Evolutionary conservation across 768 basidiomycete species (phyloP).

Genomic region (Russula lepida): DNA sequence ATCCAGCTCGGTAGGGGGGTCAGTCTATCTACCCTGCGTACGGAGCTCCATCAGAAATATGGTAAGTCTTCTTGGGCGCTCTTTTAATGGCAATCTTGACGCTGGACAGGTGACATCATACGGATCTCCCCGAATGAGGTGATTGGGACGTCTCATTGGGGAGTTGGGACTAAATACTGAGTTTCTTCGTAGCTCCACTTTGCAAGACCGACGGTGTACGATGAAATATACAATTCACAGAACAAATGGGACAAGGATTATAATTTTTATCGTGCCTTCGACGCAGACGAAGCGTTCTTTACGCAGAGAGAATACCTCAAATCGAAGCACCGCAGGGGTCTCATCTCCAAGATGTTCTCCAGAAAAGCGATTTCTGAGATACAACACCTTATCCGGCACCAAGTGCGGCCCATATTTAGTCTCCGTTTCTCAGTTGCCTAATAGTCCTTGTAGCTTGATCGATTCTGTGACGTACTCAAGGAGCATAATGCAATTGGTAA

Average conservation of each 20-base stretch:
- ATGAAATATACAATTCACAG: constrained; percentile 12
- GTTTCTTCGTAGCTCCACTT: constrained; percentile 5
- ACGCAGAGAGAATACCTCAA: constrained; percentile 29
- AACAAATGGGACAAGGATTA: constrained; percentile 35
- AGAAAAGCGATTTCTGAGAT: constrained; percentile 30
- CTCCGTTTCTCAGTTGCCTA: not conserved
- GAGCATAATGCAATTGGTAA: constrained; percentile 3
- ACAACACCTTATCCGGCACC: constrained; percentile 30
- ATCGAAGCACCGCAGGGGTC: constrained; percentile 28
- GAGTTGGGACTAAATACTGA: not conserved
- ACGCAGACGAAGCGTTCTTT: constrained; percentile 30
- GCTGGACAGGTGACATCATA: constrained; percentile 2
- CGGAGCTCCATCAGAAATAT: constrained; percentile 2
- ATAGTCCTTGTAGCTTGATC: constrained; percentile 27
- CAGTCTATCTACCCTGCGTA: constrained; percentile 1
- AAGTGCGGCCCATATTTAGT: constrained; percentile 19
- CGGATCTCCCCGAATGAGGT: constrained; percentile 17
- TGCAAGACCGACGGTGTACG: not conserved
- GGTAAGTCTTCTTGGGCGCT: not conserved
- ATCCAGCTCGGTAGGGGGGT: constrained; percentile 1
- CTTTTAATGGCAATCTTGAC: not conserved
- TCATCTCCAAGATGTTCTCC: constrained; percentile 33
- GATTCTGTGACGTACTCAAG: constrained; percentile 22
- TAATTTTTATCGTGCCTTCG: constrained; percentile 33
- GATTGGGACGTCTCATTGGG: not conserved